Conservation (phyloP, 768 basidiomycete genomes). For the Austroboletus festivus region DNA sequence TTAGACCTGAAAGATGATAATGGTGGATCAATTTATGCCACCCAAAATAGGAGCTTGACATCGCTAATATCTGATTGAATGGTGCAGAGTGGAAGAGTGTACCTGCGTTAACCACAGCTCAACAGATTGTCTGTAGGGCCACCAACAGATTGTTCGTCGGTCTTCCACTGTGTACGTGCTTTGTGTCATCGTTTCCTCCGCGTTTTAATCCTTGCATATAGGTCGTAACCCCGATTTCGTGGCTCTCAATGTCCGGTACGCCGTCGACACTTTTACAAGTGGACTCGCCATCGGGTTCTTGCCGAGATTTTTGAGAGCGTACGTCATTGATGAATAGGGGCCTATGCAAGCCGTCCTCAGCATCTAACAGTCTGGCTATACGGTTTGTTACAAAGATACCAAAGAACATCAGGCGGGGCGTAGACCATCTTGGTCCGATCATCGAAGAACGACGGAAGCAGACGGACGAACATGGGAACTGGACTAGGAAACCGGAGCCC, state of each 20-base stretch:
- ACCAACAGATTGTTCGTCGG: not conserved
- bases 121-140: not conserved
- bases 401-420: no score
- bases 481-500: not conserved
- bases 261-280: no score
- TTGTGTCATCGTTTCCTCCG: not conserved
- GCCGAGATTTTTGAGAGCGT: no score
- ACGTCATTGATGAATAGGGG: no score
- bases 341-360: no score
- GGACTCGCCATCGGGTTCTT: no score
- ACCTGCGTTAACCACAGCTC: not conserved
- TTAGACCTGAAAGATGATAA: not conserved
- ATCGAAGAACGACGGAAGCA: not conserved
- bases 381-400: no score
- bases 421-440: not conserved
- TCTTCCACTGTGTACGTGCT: not conserved
- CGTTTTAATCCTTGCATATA: not conserved
- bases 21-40: not conserved
- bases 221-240: conserved; percentile 3
- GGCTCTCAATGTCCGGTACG: no score
- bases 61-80: no score
- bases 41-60: no score
- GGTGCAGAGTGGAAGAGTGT: conserved; percentile 3
- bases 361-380: no score
- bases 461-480: not conserved